Evolutionary conservation across 768 basidiomycete genomes (phyloP).

Genomic region (Suillus variegatus): DNA sequence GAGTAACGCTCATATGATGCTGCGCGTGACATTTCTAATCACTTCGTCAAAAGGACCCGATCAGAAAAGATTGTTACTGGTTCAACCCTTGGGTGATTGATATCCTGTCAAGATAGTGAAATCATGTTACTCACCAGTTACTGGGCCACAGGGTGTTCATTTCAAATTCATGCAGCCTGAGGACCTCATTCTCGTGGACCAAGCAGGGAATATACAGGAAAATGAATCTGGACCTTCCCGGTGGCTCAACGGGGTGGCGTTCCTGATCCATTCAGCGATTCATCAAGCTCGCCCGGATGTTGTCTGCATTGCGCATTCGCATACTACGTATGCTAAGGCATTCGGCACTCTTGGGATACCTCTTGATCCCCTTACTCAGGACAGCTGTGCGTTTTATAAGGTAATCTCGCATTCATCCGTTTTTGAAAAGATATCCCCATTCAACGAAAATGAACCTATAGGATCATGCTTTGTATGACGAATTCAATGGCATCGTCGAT

Average conservation of each 20-base stretch:
- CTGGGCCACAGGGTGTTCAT: slow-evolving; percentile 37
- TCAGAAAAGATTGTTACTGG: slow-evolving; percentile 46
- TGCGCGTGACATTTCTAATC: background rate
- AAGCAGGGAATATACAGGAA: slow-evolving; percentile 32
- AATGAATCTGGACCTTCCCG: slow-evolving; percentile 34
- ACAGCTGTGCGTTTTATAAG: slow-evolving; percentile 35
- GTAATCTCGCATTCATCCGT: slow-evolving; percentile 8
- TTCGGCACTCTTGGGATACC: slow-evolving; percentile 36
- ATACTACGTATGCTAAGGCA: slow-evolving; percentile 38
- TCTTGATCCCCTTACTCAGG: slow-evolving; percentile 36
- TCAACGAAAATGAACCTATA: background rate
- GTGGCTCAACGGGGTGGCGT: slow-evolving; percentile 39
- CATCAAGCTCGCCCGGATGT: slow-evolving; percentile 39
- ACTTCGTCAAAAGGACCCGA: slow-evolving; percentile 33
- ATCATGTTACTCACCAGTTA: background rate
- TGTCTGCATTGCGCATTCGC: slow-evolving; percentile 35
- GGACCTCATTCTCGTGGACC: slow-evolving; percentile 49
- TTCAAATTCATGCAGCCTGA: slow-evolving; percentile 46
- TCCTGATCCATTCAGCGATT: slow-evolving; percentile 38
- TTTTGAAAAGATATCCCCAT: background rate
- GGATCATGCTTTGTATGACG: slow-evolving; percentile 32
- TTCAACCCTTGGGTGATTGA: slow-evolving; percentile 45
- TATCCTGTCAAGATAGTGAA: background rate
- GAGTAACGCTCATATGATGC: background rate
- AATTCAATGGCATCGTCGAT: slow-evolving; percentile 39